A percentile compares a stretch with the other conserved stretches of the same genome.
These are phyloP conservation scores for Colletotrichum acutatum DNA, from an alignment of 2,329 filamentous ascomycete genomes.

Conservation along the genomic window DNA sequence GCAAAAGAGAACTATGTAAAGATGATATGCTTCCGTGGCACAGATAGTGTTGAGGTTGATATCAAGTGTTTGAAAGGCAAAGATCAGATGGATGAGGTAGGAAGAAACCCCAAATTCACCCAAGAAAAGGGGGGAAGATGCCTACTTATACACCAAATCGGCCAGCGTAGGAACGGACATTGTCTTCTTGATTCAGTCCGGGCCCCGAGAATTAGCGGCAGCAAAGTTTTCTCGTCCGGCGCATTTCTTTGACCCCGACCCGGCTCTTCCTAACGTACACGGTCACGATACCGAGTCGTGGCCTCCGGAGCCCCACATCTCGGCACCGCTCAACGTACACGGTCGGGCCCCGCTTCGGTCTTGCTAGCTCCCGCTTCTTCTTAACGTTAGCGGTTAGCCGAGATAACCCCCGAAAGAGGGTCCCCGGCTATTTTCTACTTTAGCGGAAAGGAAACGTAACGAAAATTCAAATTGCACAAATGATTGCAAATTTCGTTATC, in stretches of 20 bases:
- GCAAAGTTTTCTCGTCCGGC: not conserved
- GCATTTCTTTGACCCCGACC: conserved; percentile 3
- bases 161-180: not conserved
- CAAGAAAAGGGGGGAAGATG: not conserved
- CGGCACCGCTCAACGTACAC: conserved; percentile 19
- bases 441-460: not conserved
- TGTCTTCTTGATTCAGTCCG: not conserved
- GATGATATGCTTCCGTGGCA: not conserved
- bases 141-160: conserved; percentile 6
- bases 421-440: not conserved
- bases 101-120: not conserved
- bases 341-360: conserved; percentile 17
- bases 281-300: not conserved
- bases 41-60: not conserved
- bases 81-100: not conserved
- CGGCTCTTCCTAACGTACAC: conserved; percentile 29
- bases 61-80: not conserved
- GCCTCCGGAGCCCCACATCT: conserved; percentile 17
- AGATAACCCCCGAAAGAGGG: not conserved
- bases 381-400: not conserved
- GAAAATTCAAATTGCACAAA: not conserved
- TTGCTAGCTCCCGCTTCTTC: conserved; percentile 3
- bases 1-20: not conserved
- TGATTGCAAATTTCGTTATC: not conserved
- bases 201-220: not conserved